phyloP scores from a whole-genome alignment of 2,329 filamentous ascomycete genomes.

The Talaromyces sp. region DNA sequence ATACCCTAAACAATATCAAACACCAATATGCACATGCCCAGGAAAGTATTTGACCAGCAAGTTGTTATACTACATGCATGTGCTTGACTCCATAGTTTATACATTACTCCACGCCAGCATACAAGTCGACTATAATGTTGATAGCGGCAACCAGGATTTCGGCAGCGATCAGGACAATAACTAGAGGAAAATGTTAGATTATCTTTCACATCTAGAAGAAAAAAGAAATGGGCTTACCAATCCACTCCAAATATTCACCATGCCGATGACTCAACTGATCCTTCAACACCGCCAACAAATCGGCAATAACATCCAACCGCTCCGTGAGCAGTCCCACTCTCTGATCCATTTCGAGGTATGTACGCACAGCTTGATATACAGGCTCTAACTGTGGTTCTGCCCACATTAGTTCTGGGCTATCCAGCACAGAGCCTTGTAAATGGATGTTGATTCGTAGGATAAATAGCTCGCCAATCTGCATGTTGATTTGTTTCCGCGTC shows the following conservation, averaged over 20 bases:
- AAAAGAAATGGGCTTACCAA: conserved; percentile 58
- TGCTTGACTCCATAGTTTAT: neutral
- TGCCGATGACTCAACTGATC: conserved; percentile 93
- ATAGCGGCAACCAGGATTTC: conserved; percentile 90
- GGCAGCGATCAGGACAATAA: conserved; percentile 91
- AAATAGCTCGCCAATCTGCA: conserved; percentile 98
- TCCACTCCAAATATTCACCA: conserved; percentile 85
- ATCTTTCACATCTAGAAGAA: neutral
- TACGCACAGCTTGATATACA: conserved; percentile 90
- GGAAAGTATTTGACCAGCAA: neutral
- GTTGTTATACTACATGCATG: neutral
- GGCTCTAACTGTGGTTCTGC: conserved; percentile 95
- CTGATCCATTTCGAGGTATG: conserved; percentile 98
- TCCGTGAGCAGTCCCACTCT: conserved; percentile 85
- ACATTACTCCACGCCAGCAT: conserved; percentile 61
- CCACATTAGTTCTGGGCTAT: conserved; percentile 98
- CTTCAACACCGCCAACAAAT: conserved; percentile 87
- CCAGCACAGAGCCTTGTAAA: conserved; percentile 91
- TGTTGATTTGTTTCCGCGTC: conserved; percentile 88
- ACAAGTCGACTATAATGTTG: conserved; percentile 93
- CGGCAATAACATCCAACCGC: conserved; percentile 85
- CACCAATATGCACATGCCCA: neutral
- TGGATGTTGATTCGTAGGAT: conserved; percentile 98
- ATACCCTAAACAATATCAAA: neutral
- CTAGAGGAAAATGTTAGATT: conserved; percentile 44